phyloP scores from a whole-genome alignment of 2,329 filamentous ascomycete species.

The Trichoderma citrinoviride region DNA sequence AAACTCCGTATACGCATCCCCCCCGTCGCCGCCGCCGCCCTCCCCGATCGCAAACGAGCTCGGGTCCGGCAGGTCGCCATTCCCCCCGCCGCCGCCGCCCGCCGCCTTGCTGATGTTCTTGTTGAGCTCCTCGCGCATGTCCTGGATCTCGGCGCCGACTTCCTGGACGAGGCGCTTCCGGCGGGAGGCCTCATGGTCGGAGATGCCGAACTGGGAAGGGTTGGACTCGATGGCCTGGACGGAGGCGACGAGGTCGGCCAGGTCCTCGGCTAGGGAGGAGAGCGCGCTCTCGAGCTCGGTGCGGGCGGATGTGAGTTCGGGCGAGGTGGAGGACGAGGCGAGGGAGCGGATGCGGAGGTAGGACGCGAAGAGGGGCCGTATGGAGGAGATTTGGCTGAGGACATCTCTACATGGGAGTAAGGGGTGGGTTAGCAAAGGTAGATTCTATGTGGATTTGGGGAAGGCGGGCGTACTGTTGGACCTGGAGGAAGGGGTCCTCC shows the following conservation, averaged over 20 bases:
- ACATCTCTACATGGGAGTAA: constrained; percentile 72
- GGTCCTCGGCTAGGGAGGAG: constrained; percentile 71
- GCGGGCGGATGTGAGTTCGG: constrained; percentile 79
- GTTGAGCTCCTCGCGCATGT: constrained; percentile 80
- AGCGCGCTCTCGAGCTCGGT: constrained; percentile 66
- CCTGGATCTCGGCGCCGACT: constrained; percentile 82
- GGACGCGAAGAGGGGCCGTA: constrained; percentile 85
- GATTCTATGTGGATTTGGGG: neutral
- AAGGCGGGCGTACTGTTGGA: constrained; percentile 58
- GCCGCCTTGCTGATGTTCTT: constrained; percentile 49
- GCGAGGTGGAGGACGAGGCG: constrained; percentile 66
- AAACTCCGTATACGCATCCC: constrained; percentile 72
- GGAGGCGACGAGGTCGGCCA: constrained; percentile 82
- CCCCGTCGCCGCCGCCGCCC: constrained; percentile 39
- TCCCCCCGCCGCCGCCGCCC: constrained; percentile 32
- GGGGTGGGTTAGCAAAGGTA: constrained; percentile 5
- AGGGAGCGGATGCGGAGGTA: constrained; percentile 95
- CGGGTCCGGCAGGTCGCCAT: constrained; percentile 52
- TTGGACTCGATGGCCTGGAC: constrained; percentile 85
- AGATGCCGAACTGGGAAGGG: constrained; percentile 82
- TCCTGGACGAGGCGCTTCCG: constrained; percentile 82
- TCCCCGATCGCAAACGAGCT: constrained; percentile 55
- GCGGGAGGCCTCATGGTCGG: constrained; percentile 75
- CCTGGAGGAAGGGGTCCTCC: constrained; percentile 69
- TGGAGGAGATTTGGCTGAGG: constrained; percentile 73